Evolutionary conservation across 176 grass and related monocot species (phyloP).

Genomic region (Oryza glumipatula): DNA sequence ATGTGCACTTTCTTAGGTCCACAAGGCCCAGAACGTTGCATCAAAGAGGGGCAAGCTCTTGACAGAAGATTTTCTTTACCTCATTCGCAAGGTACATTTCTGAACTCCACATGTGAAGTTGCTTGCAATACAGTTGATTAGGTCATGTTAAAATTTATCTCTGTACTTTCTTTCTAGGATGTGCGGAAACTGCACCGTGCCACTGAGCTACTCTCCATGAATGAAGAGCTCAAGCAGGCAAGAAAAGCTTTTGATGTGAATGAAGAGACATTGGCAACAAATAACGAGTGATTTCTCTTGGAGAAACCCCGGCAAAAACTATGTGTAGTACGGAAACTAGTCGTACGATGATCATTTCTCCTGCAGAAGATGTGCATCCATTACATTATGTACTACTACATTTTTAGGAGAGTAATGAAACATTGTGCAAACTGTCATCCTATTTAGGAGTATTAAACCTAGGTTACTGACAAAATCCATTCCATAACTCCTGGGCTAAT

Average conservation of each 20-base stretch:
- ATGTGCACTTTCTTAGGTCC: conserved; percentile 58
- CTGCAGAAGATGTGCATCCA: neutral
- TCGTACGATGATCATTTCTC: neutral
- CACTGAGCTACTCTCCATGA: conserved; percentile 89
- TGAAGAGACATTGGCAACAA: conserved; percentile 73
- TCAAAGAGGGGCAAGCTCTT: conserved; percentile 94
- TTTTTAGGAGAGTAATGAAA: neutral
- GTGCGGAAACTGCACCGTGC: conserved; percentile 73
- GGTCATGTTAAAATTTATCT: neutral
- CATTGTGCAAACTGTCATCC: neutral
- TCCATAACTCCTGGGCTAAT: too few species aligned
- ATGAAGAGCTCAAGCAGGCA: conserved; percentile 97
- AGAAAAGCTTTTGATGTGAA: conserved; percentile 97
- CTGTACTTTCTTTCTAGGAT: conserved; percentile 50
- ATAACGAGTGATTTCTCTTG: conserved; percentile 39
- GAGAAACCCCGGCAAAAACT: neutral
- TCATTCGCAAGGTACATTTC: conserved; percentile 80
- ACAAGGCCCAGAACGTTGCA: conserved; percentile 90
- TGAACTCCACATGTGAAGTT: conserved; percentile 10
- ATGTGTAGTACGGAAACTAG: conserved; percentile 10
- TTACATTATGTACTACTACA: neutral
- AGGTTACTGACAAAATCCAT: too few species aligned
- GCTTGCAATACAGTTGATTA: neutral
- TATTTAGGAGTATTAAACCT: too few species aligned
- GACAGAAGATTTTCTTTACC: conserved; percentile 97